Conservation (phyloP, 768 basidiomycete species). For the Mycena sanguinolenta region DNA sequence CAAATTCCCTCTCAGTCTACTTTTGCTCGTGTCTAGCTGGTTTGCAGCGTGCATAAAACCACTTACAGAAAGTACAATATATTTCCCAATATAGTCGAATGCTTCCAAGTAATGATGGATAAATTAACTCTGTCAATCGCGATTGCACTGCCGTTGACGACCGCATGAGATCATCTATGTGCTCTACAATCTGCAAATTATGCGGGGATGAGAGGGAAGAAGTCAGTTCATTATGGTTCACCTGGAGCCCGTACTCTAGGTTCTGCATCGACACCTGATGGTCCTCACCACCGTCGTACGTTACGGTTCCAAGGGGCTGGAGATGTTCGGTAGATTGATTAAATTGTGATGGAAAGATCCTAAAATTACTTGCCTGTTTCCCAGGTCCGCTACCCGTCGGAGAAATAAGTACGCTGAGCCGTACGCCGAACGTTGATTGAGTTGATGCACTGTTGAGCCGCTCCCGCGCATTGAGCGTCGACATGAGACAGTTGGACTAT, state of each 20-base stretch:
- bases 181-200: too few relatives aligned
- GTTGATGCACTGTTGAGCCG: conserved; percentile 44
- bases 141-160: too few relatives aligned
- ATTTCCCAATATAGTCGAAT: too few relatives aligned
- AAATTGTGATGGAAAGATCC: not conserved
- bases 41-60: too few relatives aligned
- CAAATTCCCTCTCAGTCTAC: too few relatives aligned
- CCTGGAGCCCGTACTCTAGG: conserved; percentile 54
- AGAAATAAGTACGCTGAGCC: conserved; percentile 37
- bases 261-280: not conserved
- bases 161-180: too few relatives aligned
- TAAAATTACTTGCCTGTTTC: conserved; percentile 15
- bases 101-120: too few relatives aligned
- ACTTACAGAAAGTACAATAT: too few relatives aligned
- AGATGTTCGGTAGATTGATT: not conserved
- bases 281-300: conserved; percentile 22
- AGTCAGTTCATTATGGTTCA: too few relatives aligned
- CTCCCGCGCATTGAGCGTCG: conserved; percentile 61
- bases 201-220: too few relatives aligned
- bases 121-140: too few relatives aligned
- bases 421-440: conserved; percentile 41
- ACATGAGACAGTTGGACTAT: conserved; percentile 62
- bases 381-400: conserved; percentile 22
- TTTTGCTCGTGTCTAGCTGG: too few relatives aligned
- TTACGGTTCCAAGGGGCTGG: conserved; percentile 40